A percentile compares a stretch with the other conserved stretches of the same genome.
Conservation (phyloP, 169 alveolate genomes). For the Plasmodium inui region DNA sequence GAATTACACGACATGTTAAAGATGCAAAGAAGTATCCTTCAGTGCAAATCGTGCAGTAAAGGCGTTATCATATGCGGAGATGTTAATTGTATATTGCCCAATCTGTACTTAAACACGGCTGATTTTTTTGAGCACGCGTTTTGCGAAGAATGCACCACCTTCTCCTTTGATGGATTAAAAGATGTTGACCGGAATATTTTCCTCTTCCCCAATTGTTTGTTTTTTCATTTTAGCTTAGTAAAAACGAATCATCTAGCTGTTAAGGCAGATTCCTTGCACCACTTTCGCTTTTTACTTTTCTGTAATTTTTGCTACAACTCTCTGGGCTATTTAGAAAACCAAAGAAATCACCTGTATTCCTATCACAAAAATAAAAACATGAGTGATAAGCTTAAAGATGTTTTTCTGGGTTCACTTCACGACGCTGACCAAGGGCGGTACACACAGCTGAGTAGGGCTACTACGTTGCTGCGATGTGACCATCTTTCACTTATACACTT, state of each 20-base stretch:
- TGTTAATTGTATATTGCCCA: constrained; percentile 55
- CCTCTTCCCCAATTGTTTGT: constrained; percentile 40
- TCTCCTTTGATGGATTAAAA: constrained; percentile 35
- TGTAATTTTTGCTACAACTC: constrained; percentile 29
- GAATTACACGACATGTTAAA: constrained; percentile 62
- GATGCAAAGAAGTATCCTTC: constrained; percentile 5
- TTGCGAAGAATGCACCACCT: constrained; percentile 61
- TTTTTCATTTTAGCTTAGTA: constrained; percentile 28
- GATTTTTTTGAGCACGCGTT: constrained; percentile 61
- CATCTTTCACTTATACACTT: background rate
- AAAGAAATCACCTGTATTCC: background rate
- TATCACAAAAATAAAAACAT: background rate
- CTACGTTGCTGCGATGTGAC: background rate
- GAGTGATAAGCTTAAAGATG: constrained; percentile 8
- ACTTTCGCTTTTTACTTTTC: constrained; percentile 30
- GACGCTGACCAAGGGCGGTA: background rate
- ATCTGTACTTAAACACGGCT: constrained; percentile 15
- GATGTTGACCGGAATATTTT: constrained; percentile 23
- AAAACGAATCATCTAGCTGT: constrained; percentile 19
- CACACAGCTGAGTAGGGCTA: background rate
- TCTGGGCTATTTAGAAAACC: constrained; percentile 46
- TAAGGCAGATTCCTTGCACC: background rate
- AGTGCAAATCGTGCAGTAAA: constrained; percentile 28
- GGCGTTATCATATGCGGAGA: constrained; percentile 18
- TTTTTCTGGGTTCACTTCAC: background rate